These are phyloP conservation scores for Canna indica DNA, from an alignment of 176 grass and related monocot species.

Conservation along the genomic window DNA sequence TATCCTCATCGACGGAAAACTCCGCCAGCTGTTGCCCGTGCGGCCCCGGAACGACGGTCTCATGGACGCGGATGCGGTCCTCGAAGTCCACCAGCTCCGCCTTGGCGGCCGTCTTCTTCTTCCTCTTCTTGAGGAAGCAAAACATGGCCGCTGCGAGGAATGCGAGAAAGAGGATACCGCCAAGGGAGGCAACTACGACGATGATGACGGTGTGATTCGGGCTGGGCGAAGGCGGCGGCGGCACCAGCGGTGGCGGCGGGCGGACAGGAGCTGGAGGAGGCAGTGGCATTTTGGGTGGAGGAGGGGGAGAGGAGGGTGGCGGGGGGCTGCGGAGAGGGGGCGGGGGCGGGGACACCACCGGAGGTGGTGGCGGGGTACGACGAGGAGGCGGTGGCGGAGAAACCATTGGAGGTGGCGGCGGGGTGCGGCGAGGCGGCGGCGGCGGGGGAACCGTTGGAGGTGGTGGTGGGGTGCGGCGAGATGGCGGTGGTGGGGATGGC, in stretches of 20 bases:
- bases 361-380: constrained; percentile 16
- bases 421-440: background rate
- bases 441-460: background rate
- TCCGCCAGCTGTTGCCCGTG: constrained; percentile 23
- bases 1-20: constrained; percentile 49
- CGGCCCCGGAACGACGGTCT: constrained; percentile 21
- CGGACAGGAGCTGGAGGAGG: background rate
- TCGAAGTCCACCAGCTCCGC: constrained; percentile 35
- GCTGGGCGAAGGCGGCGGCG: constrained; percentile 24
- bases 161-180: constrained; percentile 53
- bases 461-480: constrained; percentile 9
- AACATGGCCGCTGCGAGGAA: constrained; percentile 39
- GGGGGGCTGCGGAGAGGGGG: background rate
- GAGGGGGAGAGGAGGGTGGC: constrained; percentile 13
- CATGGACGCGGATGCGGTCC: constrained; percentile 44
- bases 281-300: background rate
- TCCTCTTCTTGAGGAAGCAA: constrained; percentile 62
- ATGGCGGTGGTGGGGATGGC: constrained; percentile 26
- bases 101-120: constrained; percentile 23
- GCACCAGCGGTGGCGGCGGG: background rate
- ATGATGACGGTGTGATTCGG: constrained; percentile 48
- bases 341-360: background rate
- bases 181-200: constrained; percentile 44
- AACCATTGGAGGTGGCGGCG: background rate
- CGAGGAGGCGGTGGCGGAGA: background rate